phyloP scores from a whole-genome alignment of 371 early-diverging fungal species.

The Mitosporidium daphniae region DNA sequence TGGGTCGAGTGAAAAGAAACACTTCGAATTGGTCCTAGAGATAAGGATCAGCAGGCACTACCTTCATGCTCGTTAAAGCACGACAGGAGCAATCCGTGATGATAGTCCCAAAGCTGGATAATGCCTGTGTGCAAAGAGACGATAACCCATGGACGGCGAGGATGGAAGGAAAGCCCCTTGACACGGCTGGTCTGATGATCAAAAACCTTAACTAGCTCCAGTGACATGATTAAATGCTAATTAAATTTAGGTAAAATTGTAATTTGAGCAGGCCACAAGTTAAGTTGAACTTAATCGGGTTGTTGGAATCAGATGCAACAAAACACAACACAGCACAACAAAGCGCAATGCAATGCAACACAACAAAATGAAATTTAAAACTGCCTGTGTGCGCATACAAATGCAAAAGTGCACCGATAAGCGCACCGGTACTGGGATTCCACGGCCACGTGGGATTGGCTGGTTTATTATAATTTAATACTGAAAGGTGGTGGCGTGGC shows the following conservation, averaged over 20 bases:
- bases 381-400: too few relatives aligned
- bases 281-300: too few relatives aligned
- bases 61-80: conserved; percentile 93
- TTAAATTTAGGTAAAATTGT: not conserved
- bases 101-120: conserved; percentile 90
- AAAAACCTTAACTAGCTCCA: conserved; percentile 4
- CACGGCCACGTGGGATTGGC: too few relatives aligned
- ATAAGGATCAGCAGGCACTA: conserved; percentile 5
- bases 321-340: too few relatives aligned
- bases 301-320: too few relatives aligned
- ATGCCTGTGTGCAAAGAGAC: conserved; percentile 86
- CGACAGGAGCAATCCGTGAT: conserved; percentile 76
- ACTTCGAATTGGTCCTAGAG: conserved; percentile 72
- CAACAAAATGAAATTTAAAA: too few relatives aligned
- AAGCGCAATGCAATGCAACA: too few relatives aligned
- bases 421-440: too few relatives aligned
- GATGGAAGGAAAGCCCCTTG: conserved; percentile 85
- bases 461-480: too few relatives aligned
- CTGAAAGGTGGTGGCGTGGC: too few relatives aligned
- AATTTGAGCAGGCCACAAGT: too few relatives aligned
- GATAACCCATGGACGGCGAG: conserved; percentile 81
- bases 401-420: too few relatives aligned
- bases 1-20: conserved; percentile 85
- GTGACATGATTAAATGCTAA: not conserved
- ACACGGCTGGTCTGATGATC: conserved; percentile 43